These are phyloP conservation scores for Boeremia lycopersici DNA, from an alignment of 2,329 filamentous ascomycete genomes.

Conservation along the genomic window DNA sequence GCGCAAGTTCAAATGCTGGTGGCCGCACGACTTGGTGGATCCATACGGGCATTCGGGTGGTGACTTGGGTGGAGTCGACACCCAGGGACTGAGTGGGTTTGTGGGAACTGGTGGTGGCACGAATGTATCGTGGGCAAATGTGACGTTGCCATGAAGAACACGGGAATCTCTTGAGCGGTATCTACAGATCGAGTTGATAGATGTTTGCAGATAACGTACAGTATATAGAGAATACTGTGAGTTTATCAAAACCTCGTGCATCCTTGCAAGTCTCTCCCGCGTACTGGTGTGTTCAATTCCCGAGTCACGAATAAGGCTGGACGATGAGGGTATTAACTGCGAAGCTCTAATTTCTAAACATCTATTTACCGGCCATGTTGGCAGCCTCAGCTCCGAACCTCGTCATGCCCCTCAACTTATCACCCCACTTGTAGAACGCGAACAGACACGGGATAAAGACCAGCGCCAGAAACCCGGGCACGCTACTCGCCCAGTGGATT, in stretches of 20 bases:
- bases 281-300: too few species aligned
- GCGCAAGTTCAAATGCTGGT: slow-evolving; percentile 8
- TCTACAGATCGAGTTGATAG: too few species aligned
- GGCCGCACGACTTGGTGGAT: slow-evolving; percentile 3
- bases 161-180: too few species aligned
- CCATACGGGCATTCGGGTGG: not conserved
- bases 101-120: not conserved
- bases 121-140: not conserved
- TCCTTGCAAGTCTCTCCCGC: too few species aligned
- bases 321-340: too few species aligned
- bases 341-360: too few species aligned
- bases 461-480: slow-evolving; percentile 55
- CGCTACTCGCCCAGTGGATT: slow-evolving; percentile 55
- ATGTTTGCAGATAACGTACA: too few species aligned
- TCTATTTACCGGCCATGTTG: slow-evolving; percentile 13
- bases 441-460: slow-evolving; percentile 43
- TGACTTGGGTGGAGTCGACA: not conserved
- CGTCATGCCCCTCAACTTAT: slow-evolving; percentile 25
- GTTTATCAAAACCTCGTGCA: too few species aligned
- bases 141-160: not conserved
- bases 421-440: slow-evolving; percentile 25
- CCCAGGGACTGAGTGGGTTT: not conserved
- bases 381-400: slow-evolving; percentile 28
- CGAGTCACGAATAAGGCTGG: too few species aligned
- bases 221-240: too few species aligned